Percentiles rank a stretch among this genome's conserved stretches.
Conservation (phyloP, 139 green algal genomes). For the Chlorella sorokiniana region DNA sequence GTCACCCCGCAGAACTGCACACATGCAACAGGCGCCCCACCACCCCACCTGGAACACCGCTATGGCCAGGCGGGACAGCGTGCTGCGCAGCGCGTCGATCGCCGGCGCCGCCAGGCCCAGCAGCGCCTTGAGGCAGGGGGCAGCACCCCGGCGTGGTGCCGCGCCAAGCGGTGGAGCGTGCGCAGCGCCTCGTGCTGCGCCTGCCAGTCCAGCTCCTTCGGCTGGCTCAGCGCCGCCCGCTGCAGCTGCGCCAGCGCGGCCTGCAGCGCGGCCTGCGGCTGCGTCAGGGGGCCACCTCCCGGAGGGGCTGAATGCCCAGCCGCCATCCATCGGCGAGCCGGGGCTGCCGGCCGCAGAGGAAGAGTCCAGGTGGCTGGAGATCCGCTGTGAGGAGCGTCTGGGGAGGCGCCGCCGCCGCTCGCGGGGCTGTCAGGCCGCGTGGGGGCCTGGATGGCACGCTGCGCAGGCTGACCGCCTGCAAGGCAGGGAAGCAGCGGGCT, state of each 20-base stretch:
- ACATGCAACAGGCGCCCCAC: neutral
- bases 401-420: neutral
- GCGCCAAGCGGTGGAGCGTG: conserved; percentile 62
- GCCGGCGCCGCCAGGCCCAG: conserved; percentile 64
- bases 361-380: neutral
- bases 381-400: neutral
- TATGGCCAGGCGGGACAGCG: conserved; percentile 66
- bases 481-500: neutral
- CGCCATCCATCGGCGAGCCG: neutral
- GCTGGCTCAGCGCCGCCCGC: conserved; percentile 66
- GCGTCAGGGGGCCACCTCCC: neutral
- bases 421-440: conserved; percentile 18
- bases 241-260: conserved; percentile 34
- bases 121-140: conserved; percentile 60
- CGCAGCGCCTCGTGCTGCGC: conserved; percentile 78
- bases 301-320: neutral
- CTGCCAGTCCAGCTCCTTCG: conserved; percentile 86
- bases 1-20: neutral
- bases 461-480: neutral
- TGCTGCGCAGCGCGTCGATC: conserved; percentile 73
- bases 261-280: conserved; percentile 9
- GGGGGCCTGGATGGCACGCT: neutral
- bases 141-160: conserved; percentile 65
- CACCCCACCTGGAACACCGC: conserved; percentile 65
- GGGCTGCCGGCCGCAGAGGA: neutral